Conservation (phyloP, 2,329 filamentous ascomycete genomes). For the Alternaria alternata region DNA sequence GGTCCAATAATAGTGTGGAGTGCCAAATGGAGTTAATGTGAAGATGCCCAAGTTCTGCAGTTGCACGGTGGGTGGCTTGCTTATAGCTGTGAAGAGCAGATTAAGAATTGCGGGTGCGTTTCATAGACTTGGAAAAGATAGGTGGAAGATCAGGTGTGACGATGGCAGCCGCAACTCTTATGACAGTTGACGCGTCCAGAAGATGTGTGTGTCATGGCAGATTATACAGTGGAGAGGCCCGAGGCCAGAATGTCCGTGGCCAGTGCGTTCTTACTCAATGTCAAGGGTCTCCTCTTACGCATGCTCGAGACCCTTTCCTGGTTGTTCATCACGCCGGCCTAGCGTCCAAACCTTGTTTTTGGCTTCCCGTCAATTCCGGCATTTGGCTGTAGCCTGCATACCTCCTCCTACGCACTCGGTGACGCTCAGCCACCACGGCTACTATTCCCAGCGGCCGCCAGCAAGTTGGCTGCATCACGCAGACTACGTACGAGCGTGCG, state of each 20-base stretch:
- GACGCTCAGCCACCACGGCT: slow-evolving; percentile 2
- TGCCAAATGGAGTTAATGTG: slow-evolving; percentile 10
- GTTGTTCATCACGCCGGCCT: slow-evolving; percentile 10
- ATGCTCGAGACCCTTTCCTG: slow-evolving; percentile 15
- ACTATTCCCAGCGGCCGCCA: neutral
- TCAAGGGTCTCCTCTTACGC: slow-evolving; percentile 8
- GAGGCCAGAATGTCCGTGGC: slow-evolving; percentile 14
- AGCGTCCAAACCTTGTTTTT: slow-evolving; percentile 14
- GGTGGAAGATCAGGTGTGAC: slow-evolving; percentile 1
- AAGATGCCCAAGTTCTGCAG: slow-evolving; percentile 4
- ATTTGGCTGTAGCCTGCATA: slow-evolving; percentile 7
- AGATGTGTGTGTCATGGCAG: slow-evolving; percentile 17
- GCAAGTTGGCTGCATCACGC: neutral
- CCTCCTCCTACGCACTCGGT: neutral
- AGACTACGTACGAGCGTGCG: neutral
- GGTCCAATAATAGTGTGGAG: slow-evolving; percentile 26
- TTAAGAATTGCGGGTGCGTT: neutral
- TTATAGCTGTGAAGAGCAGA: slow-evolving; percentile 11
- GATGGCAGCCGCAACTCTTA: slow-evolving; percentile 13
- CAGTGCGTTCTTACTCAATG: slow-evolving; percentile 13
- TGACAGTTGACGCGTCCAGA: slow-evolving; percentile 18
- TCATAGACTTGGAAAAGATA: neutral
- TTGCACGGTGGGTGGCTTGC: slow-evolving; percentile 3
- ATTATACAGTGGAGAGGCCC: slow-evolving; percentile 17
- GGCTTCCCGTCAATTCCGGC: slow-evolving; percentile 9